These are phyloP conservation scores for Tympanopsis confertula DNA, from an alignment of 2,329 filamentous ascomycete species.

Conservation along the genomic window DNA sequence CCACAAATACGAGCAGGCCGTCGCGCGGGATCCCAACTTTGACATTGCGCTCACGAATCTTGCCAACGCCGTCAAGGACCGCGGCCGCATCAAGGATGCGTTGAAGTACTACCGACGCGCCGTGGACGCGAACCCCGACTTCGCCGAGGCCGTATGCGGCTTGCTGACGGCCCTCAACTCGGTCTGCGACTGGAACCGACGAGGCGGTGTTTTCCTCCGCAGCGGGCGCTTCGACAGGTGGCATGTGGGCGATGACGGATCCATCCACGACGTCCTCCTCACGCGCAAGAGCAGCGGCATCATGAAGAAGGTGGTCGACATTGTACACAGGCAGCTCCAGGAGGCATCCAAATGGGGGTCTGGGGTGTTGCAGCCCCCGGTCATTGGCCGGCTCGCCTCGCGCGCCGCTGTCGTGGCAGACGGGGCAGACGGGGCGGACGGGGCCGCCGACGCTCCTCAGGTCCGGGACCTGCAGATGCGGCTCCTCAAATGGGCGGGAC, in stretches of 20 bases:
- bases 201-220: slow-evolving; percentile 72
- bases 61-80: slow-evolving; percentile 95
- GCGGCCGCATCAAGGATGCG: slow-evolving; percentile 81
- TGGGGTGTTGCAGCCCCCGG: slow-evolving; percentile 49
- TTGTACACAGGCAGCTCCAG: slow-evolving; percentile 75
- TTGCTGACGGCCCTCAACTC: slow-evolving; percentile 91
- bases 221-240: slow-evolving; percentile 70
- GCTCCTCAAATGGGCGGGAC: slow-evolving; percentile 52
- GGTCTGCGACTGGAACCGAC: slow-evolving; percentile 84
- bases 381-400: slow-evolving; percentile 35
- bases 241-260: slow-evolving; percentile 79
- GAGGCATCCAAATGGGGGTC: slow-evolving; percentile 81
- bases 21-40: slow-evolving; percentile 83
- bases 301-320: slow-evolving; percentile 80
- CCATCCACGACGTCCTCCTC: slow-evolving; percentile 62
- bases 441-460: slow-evolving; percentile 15
- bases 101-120: slow-evolving; percentile 86
- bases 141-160: slow-evolving; percentile 93
- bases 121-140: slow-evolving; percentile 83
- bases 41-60: slow-evolving; percentile 95
- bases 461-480: slow-evolving; percentile 24
- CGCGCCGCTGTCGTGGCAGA: slow-evolving; percentile 30
- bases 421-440: no score
- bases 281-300: slow-evolving; percentile 60
- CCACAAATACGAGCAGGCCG: slow-evolving; percentile 92